phyloP scores from a whole-genome alignment of 208 protist species.

The Trypanosoma melophagium region DNA sequence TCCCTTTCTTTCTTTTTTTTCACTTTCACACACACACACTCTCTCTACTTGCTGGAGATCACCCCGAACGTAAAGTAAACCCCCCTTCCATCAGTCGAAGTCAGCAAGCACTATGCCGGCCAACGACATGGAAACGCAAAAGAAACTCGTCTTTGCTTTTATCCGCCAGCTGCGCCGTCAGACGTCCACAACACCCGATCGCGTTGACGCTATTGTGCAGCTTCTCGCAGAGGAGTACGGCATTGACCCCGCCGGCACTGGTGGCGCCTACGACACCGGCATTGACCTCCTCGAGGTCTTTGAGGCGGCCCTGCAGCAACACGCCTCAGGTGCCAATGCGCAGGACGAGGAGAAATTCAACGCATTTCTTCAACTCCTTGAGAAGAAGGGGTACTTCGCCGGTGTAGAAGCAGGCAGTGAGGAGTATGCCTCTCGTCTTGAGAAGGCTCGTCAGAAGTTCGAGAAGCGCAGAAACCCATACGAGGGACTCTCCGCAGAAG shows the following conservation, averaged over 20 bases:
- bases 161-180: constrained; percentile 66
- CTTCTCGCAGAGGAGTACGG: constrained; percentile 74
- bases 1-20: too few relatives aligned
- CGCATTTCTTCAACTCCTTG: constrained; percentile 82
- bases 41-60: too few relatives aligned
- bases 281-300: constrained; percentile 74
- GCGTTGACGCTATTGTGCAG: constrained; percentile 49
- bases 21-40: too few relatives aligned
- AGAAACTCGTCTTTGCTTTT: constrained; percentile 86
- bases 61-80: too few relatives aligned
- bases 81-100: too few relatives aligned
- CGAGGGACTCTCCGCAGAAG: constrained; percentile 84
- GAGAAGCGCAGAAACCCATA: constrained; percentile 90
- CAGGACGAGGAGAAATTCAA: constrained; percentile 88
- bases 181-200: constrained; percentile 40
- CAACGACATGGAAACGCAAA: too few relatives aligned
- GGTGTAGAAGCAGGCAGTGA: constrained; percentile 62
- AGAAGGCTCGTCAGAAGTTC: constrained; percentile 89
- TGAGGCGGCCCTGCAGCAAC: constrained; percentile 42
- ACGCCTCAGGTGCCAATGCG: constrained; percentile 34
- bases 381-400: constrained; percentile 92
- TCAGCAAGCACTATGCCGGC: too few relatives aligned
- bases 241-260: constrained; percentile 69
- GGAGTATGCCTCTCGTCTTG: constrained; percentile 77
- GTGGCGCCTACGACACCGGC: constrained; percentile 63